Conservation (phyloP, 2,329 filamentous ascomycete genomes). For the Phialophora macrospora region DNA sequence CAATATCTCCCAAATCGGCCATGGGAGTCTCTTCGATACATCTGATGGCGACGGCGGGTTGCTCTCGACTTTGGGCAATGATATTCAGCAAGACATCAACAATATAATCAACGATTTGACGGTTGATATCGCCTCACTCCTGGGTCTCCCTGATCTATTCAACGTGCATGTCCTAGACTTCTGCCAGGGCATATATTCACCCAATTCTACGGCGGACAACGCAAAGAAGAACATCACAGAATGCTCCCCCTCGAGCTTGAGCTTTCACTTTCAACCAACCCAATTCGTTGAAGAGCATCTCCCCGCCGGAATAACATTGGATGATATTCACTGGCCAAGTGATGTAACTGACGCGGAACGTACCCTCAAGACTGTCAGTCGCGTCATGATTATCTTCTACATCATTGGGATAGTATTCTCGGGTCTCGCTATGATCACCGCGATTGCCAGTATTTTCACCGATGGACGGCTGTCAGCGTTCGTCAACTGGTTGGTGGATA, state of each 20-base stretch:
- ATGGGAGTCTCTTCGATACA: constrained; percentile 42
- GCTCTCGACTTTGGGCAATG: constrained; percentile 45
- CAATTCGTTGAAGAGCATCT: constrained; percentile 57
- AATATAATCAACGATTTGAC: constrained; percentile 45
- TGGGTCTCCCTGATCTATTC: constrained; percentile 66
- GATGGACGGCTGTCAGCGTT: constrained; percentile 54
- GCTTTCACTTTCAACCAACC: constrained; percentile 63
- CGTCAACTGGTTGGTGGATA: constrained; percentile 56
- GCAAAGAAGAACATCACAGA: constrained; percentile 58
- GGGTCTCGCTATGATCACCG: constrained; percentile 56
- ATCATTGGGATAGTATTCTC: constrained; percentile 61
- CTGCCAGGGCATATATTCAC: constrained; percentile 56
- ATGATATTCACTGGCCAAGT: constrained; percentile 61
- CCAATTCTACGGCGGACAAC: constrained; percentile 43
- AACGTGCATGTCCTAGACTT: constrained; percentile 64
- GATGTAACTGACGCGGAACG: constrained; percentile 60
- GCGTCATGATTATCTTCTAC: constrained; percentile 64
- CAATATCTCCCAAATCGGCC: constrained; percentile 62
- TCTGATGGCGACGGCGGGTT: constrained; percentile 43
- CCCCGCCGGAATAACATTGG: constrained; percentile 55
- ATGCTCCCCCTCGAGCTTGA: constrained; percentile 60
- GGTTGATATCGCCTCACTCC: constrained; percentile 50
- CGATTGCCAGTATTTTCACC: constrained; percentile 53
- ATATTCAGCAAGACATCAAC: constrained; percentile 51
- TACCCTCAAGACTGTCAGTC: constrained; percentile 56